These are phyloP conservation scores for Alternaria burnsii DNA, from an alignment of 2,329 filamentous ascomycete species.

Conservation along the genomic window DNA sequence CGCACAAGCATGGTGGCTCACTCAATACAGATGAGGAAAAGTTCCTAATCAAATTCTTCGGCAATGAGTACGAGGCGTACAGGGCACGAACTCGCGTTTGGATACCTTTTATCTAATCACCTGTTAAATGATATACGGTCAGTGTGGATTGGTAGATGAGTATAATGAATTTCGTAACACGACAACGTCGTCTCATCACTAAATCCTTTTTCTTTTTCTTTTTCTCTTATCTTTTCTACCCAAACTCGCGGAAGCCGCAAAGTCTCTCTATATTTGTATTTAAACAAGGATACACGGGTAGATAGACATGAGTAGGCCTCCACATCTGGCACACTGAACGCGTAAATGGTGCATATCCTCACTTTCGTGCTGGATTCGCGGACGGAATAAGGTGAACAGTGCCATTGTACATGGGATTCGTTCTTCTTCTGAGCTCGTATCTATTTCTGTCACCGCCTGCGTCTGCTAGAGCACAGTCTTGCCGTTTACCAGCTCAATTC, in stretches of 20 bases:
- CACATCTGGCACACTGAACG: not conserved
- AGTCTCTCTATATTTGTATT: not conserved
- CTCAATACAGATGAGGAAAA: conserved; percentile 73
- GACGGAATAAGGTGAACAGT: not conserved
- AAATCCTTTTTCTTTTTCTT: not conserved
- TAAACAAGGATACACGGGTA: not conserved
- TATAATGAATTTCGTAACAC: not conserved
- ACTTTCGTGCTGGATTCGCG: not conserved
- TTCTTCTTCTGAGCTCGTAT: not conserved
- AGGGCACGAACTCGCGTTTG: conserved; percentile 73
- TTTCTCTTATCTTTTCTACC: no score
- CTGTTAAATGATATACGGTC: not conserved
- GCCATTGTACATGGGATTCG: not conserved
- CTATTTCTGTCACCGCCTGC: no score
- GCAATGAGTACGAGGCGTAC: conserved; percentile 80
- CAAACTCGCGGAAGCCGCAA: not conserved
- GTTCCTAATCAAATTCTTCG: conserved; percentile 82
- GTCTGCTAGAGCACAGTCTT: no score
- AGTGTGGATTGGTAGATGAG: not conserved
- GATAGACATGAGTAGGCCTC: not conserved
- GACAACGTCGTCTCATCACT: not conserved
- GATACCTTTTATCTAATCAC: conserved; percentile 75
- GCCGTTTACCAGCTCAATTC: not conserved
- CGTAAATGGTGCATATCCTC: not conserved
- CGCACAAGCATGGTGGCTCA: conserved; percentile 4